Conservation (phyloP, 106 monocot species). For the Triglochin maritima region DNA sequence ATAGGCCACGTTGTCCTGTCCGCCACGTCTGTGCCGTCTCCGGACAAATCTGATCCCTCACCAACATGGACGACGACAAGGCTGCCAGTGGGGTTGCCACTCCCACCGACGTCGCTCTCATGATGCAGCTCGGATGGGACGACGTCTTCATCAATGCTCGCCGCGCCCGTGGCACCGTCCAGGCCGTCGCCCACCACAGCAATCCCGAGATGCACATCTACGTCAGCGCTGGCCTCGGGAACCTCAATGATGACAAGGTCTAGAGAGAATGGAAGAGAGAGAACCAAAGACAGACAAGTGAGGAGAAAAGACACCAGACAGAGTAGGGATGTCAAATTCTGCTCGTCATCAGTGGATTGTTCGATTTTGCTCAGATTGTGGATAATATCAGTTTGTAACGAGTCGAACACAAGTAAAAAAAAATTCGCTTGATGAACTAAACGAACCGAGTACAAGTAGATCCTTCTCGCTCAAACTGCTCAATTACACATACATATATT, state of each 20-base stretch:
- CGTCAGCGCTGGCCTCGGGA: constrained; percentile 21
- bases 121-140: constrained; percentile 26
- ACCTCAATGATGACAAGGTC: constrained; percentile 17
- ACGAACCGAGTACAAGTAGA: too few species aligned
- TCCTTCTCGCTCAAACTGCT: too few species aligned
- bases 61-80: constrained; percentile 27
- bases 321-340: too few species aligned
- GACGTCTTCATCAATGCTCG: constrained; percentile 18
- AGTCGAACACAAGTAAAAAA: too few species aligned
- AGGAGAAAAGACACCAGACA: too few species aligned
- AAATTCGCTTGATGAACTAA: too few species aligned
- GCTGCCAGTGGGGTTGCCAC: constrained; percentile 22
- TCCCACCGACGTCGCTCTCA: constrained; percentile 20
- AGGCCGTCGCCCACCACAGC: constrained; percentile 19
- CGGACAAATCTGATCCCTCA: constrained; percentile 16
- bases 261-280: too few species aligned
- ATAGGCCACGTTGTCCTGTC: constrained; percentile 18
- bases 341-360: too few species aligned
- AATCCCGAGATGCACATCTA: constrained; percentile 15
- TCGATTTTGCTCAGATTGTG: too few species aligned
- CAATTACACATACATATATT: too few species aligned
- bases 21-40: constrained; percentile 18
- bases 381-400: too few species aligned
- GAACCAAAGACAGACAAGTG: too few species aligned
- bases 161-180: constrained; percentile 22